A percentile compares a stretch with the other conserved stretches of the same genome.
phyloP scores from a whole-genome alignment of 768 basidiomycete species.

The Mycena galopus region DNA sequence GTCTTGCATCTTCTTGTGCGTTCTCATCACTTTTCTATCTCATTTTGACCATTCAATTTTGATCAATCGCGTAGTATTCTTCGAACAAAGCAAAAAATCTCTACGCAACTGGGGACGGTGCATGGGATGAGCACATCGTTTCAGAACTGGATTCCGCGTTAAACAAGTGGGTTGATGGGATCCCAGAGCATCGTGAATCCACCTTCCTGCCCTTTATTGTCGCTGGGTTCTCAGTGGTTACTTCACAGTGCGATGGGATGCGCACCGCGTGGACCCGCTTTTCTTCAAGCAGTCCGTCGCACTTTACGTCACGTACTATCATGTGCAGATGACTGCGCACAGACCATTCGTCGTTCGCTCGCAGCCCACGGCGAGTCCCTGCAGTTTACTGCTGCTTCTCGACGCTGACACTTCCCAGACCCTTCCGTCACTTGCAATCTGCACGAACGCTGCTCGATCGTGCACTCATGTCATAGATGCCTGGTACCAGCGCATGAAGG shows the following conservation, averaged over 20 bases:
- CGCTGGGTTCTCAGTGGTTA: too few species aligned
- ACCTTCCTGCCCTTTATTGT: background rate
- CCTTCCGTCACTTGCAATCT: slow-evolving; percentile 82
- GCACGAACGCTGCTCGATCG: slow-evolving; percentile 86
- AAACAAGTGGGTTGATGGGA: slow-evolving; percentile 80
- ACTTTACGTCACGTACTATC: slow-evolving; percentile 61
- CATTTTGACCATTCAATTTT: background rate
- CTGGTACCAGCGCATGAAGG: slow-evolving; percentile 48
- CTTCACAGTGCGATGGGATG: slow-evolving; percentile 59
- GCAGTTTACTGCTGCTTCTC: too few species aligned
- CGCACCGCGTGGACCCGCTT: slow-evolving; percentile 48
- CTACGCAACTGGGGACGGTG: slow-evolving; percentile 56
- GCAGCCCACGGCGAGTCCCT: too few species aligned
- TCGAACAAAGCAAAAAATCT: slow-evolving; percentile 70
- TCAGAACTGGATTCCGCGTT: slow-evolving; percentile 61
- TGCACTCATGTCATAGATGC: slow-evolving; percentile 78
- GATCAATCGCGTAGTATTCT: slow-evolving; percentile 63
- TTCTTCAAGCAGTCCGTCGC: slow-evolving; percentile 71
- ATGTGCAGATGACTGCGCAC: slow-evolving; percentile 81
- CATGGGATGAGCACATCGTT: slow-evolving; percentile 70
- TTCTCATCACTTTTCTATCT: background rate
- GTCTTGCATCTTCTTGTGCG: slow-evolving; percentile 67
- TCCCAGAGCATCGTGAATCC: slow-evolving; percentile 56
- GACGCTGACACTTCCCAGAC: slow-evolving; percentile 24
- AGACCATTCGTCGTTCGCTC: slow-evolving; percentile 86